A percentile compares a stretch with the other conserved stretches of the same genome.
Evolutionary conservation across 2,329 filamentous ascomycete species (phyloP).

Genomic region (Coniochaeta sp.): DNA sequence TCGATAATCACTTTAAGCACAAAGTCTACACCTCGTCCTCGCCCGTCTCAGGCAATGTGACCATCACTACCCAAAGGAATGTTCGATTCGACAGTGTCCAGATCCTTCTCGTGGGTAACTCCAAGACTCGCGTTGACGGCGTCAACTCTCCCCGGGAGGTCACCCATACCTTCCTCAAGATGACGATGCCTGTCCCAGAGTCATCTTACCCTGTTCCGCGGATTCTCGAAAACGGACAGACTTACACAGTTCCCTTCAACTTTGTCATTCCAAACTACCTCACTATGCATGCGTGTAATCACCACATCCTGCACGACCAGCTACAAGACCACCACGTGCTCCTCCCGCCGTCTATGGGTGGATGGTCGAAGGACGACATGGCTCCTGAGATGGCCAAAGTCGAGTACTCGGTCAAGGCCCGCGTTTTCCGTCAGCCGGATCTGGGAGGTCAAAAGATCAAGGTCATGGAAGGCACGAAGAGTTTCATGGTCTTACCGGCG

Average conservation of each 20-base stretch:
- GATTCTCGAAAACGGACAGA: conserved; percentile 38
- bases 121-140: conserved; percentile 43
- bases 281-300: conserved; percentile 48
- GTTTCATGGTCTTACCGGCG: conserved; percentile 45
- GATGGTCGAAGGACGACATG: conserved; percentile 48
- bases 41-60: conserved; percentile 38
- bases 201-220: conserved; percentile 37
- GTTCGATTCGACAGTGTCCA: conserved; percentile 43
- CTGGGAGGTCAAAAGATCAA: conserved; percentile 11
- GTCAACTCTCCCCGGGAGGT: conserved; percentile 39
- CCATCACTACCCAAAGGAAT: conserved; percentile 35
- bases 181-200: conserved; percentile 44
- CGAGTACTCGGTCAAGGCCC: conserved; percentile 44
- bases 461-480: conserved; percentile 17
- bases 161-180: conserved; percentile 46
- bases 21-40: conserved; percentile 51
- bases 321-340: conserved; percentile 44
- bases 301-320: conserved; percentile 33
- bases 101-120: conserved; percentile 43
- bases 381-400: conserved; percentile 46
- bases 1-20: conserved; percentile 45
- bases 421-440: conserved; percentile 27
- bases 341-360: conserved; percentile 43
- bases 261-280: conserved; percentile 52
- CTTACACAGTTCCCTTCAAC: conserved; percentile 47